Evolutionary conservation across 768 basidiomycete species (phyloP).

Genomic region (Mrakia gelida): DNA sequence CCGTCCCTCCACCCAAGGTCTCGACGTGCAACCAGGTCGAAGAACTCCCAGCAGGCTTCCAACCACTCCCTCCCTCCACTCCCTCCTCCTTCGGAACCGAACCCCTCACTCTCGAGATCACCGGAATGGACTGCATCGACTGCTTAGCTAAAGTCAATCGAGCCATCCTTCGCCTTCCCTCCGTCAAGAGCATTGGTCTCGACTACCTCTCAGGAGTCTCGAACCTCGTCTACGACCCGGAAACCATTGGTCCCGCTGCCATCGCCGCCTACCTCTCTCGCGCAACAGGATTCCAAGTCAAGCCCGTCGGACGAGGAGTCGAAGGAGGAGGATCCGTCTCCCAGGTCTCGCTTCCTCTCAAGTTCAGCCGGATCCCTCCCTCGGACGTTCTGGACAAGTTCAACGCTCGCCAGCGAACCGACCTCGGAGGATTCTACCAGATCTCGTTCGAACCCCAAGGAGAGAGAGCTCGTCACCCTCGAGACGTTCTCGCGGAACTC

Average conservation of each 20-base stretch:
- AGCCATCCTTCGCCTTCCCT: background rate
- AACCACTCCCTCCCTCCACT: background rate
- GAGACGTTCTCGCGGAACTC: background rate
- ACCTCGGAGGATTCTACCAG: background rate
- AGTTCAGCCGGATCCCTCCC: background rate
- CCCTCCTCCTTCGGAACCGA: background rate
- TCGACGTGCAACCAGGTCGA: background rate
- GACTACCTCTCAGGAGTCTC: conserved; percentile 1
- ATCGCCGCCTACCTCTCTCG: background rate
- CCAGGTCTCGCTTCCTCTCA: background rate
- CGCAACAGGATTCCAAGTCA: conserved; percentile 3
- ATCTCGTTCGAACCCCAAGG: background rate
- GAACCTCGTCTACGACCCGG: background rate
- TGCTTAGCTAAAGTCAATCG: background rate
- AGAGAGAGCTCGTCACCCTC: conserved; percentile 3
- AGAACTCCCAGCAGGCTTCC: background rate
- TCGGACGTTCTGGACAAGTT: background rate
- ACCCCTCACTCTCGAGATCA: conserved; percentile 13
- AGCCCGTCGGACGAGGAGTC: background rate
- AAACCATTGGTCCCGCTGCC: background rate
- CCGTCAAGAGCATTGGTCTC: background rate
- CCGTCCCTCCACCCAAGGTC: background rate
- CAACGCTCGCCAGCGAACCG: background rate
- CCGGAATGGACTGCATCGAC: conserved; percentile 17
- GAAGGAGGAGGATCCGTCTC: background rate